Conservation (phyloP, 2,329 filamentous ascomycete species). For the Colletotrichum falcatum region DNA sequence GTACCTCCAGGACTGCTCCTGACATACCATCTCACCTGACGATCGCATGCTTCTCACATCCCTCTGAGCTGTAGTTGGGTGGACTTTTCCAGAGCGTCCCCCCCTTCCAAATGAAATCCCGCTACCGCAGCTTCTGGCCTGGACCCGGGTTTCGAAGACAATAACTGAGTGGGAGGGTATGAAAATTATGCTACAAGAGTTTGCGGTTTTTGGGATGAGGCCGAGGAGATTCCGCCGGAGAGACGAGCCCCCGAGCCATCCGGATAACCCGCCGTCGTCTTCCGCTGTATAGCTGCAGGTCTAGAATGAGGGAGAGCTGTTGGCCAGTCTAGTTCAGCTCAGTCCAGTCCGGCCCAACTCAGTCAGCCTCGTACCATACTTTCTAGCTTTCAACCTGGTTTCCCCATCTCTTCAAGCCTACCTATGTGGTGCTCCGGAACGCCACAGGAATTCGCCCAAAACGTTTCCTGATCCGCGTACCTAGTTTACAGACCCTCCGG, state of each 20-base stretch:
- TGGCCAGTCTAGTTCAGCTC: not conserved
- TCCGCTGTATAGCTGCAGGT: not conserved
- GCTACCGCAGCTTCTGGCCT: not conserved
- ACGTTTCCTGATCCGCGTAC: not conserved
- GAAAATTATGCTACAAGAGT: not conserved
- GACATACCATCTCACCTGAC: not conserved
- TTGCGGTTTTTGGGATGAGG: not conserved
- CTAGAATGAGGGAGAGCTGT: constrained; percentile 16
- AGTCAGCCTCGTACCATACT: not conserved
- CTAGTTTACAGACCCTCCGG: constrained; percentile 1
- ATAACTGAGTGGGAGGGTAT: not conserved
- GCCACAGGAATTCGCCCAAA: constrained; percentile 6
- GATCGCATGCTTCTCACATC: too few relatives aligned
- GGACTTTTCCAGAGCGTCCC: not conserved
- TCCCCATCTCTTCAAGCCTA: not conserved
- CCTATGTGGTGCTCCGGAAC: not conserved
- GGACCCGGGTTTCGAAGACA: not conserved
- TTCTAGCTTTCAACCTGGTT: not conserved
- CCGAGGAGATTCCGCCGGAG: not conserved
- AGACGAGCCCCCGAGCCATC: not conserved
- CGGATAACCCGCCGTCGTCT: constrained; percentile 11
- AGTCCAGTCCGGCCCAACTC: not conserved
- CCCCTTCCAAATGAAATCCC: not conserved
- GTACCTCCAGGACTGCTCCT: not conserved
- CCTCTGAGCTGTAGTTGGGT: not conserved